Conservation (phyloP, 208 protist species). For the Polymyxa betae region DNA sequence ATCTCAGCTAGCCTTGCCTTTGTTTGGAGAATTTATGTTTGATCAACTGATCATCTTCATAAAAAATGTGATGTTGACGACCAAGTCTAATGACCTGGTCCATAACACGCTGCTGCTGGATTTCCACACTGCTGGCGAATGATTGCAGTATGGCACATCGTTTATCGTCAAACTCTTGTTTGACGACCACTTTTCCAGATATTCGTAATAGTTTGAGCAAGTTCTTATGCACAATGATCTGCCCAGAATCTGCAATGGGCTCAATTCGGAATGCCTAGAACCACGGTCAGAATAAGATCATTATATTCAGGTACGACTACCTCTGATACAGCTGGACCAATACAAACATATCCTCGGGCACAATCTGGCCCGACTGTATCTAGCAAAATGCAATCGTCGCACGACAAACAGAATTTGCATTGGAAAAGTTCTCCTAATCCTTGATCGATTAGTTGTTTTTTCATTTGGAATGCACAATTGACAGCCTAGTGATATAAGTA, state of each 20-base stretch:
- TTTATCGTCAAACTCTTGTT: neutral
- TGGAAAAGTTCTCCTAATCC: neutral
- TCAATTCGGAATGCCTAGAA: neutral
- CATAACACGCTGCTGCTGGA: neutral
- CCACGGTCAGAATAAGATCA: too few species aligned
- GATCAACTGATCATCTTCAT: neutral
- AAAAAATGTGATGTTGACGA: neutral
- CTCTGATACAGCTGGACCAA: slow-evolving; percentile 16
- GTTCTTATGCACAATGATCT: slow-evolving; percentile 37
- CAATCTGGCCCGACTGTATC: neutral
- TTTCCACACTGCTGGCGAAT: neutral
- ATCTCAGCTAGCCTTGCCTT: neutral
- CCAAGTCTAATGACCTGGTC: neutral
- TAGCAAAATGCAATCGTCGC: neutral
- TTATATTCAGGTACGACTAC: too few species aligned
- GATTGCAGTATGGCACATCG: neutral
- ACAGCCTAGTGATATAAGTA: neutral
- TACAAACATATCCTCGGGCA: neutral
- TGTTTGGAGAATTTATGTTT: neutral
- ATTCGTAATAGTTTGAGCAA: slow-evolving; percentile 24
- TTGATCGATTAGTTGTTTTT: neutral
- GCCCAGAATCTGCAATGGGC: neutral
- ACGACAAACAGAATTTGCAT: neutral
- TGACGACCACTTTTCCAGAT: neutral
- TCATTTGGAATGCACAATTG: neutral